Evolutionary conservation across 208 protist species (phyloP).

Genomic region (Porcisia deanei): DNA sequence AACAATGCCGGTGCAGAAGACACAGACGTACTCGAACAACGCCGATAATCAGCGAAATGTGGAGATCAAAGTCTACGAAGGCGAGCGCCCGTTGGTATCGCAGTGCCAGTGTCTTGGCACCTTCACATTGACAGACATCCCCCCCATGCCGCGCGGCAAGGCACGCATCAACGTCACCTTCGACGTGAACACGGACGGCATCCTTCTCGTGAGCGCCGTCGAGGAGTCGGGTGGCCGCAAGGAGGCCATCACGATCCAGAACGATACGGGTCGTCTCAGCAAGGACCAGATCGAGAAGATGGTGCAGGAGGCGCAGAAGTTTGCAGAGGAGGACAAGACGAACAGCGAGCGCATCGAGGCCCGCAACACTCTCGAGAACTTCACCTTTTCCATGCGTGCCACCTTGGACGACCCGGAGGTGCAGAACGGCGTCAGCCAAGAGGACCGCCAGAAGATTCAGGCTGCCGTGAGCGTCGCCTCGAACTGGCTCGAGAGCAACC

Average conservation of each 20-base stretch:
- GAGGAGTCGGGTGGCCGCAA: slow-evolving; percentile 94
- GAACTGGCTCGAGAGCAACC: slow-evolving; percentile 66
- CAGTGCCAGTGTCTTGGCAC: slow-evolving; percentile 96
- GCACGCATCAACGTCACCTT: slow-evolving; percentile 99
- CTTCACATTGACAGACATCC: slow-evolving; percentile 91
- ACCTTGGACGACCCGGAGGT: slow-evolving; percentile 66
- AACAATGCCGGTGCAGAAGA: slow-evolving; percentile 83
- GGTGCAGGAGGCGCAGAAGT: slow-evolving; percentile 94
- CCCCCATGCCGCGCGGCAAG: slow-evolving; percentile 89
- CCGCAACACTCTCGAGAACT: slow-evolving; percentile 93
- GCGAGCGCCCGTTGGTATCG: slow-evolving; percentile 91
- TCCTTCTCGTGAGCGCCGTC: slow-evolving; percentile 95
- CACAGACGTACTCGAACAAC: slow-evolving; percentile 89
- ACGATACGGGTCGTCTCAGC: slow-evolving; percentile 96
- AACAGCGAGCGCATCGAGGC: slow-evolving; percentile 90
- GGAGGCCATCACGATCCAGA: slow-evolving; percentile 94
- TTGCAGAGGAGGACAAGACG: slow-evolving; percentile 91
- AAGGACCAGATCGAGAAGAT: slow-evolving; percentile 96
- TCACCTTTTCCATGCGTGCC: slow-evolving; percentile 73
- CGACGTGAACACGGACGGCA: slow-evolving; percentile 98
- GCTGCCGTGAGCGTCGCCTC: slow-evolving; percentile 47
- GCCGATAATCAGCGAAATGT: slow-evolving; percentile 91
- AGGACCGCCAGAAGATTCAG: slow-evolving; percentile 58
- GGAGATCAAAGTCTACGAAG: slow-evolving; percentile 93
- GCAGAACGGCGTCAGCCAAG: slow-evolving; percentile 37